These are phyloP conservation scores for Nakaseomyces bracarensis DNA, from an alignment of 1,139 yeast genomes.

Conservation along the genomic window DNA sequence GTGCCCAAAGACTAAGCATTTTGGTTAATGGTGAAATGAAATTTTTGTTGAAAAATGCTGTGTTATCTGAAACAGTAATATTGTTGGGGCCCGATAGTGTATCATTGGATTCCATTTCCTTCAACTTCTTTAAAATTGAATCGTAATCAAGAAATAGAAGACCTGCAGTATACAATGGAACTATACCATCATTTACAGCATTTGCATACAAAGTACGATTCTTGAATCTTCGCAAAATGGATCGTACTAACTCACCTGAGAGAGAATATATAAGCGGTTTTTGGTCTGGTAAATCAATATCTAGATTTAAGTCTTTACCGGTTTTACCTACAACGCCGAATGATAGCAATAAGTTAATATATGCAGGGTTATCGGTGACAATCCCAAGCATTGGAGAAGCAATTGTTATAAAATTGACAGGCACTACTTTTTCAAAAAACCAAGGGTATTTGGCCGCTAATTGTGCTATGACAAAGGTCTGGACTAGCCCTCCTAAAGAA, in stretches of 20 bases:
- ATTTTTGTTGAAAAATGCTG: slow-evolving; percentile 21
- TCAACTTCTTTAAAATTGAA: slow-evolving; percentile 33
- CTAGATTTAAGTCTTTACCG: slow-evolving; percentile 85
- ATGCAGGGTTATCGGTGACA: slow-evolving; percentile 75
- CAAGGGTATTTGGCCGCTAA: slow-evolving; percentile 62
- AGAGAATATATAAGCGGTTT: slow-evolving; percentile 63
- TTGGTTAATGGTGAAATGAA: slow-evolving; percentile 29
- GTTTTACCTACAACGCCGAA: slow-evolving; percentile 90
- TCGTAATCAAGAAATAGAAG: slow-evolving; percentile 65
- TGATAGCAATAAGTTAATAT: slow-evolving; percentile 73
- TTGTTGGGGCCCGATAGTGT: slow-evolving; percentile 13
- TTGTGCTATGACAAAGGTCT: slow-evolving; percentile 85
- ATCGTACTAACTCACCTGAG: slow-evolving; percentile 77
- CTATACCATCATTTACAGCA: slow-evolving; percentile 69
- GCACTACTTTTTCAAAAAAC: slow-evolving; percentile 56
- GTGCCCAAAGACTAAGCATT: slow-evolving; percentile 27
- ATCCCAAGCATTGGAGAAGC: slow-evolving; percentile 90
- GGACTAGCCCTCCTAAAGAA: slow-evolving; percentile 86
- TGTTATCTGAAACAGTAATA: slow-evolving; percentile 19
- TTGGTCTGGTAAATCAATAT: slow-evolving; percentile 24
- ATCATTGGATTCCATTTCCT: slow-evolving; percentile 15
- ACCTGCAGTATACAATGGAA: slow-evolving; percentile 83
- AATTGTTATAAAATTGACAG: slow-evolving; percentile 73
- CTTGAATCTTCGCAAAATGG: slow-evolving; percentile 50
- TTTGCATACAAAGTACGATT: slow-evolving; percentile 43